phyloP scores from a whole-genome alignment of 352 stramenopile species.

The Thraustochytrium striatum region DNA sequence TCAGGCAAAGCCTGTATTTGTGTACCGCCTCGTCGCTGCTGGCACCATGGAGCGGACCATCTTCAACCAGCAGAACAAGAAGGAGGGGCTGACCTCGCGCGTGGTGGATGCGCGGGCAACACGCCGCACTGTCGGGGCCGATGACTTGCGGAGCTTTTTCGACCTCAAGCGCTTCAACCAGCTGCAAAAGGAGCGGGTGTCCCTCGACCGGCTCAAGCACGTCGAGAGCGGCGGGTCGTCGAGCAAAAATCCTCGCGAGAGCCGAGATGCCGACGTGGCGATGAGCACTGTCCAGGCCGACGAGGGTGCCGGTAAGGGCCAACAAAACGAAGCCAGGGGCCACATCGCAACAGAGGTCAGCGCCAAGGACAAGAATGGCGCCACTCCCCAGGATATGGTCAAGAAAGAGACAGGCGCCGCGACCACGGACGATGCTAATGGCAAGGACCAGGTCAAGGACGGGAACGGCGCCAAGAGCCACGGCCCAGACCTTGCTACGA shows the following conservation, averaged over 20 bases:
- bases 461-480: too few relatives aligned
- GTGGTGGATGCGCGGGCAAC: constrained; percentile 64
- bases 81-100: constrained; percentile 76
- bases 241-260: neutral
- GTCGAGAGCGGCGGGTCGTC: neutral
- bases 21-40: constrained; percentile 82
- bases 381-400: neutral
- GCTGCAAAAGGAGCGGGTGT: constrained; percentile 36
- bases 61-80: constrained; percentile 79
- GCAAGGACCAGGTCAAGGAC: neutral
- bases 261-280: neutral
- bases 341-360: neutral
- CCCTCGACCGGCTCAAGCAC: neutral
- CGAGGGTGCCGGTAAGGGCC: neutral
- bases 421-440: neutral
- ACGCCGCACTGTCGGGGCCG: constrained; percentile 22
- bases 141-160: constrained; percentile 47
- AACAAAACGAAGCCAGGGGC: neutral
- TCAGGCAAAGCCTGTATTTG: constrained; percentile 80
- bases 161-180: constrained; percentile 45
- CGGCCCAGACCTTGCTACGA: too few relatives aligned
- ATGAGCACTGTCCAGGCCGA: neutral
- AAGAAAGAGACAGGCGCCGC: neutral
- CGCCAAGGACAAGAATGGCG: neutral
- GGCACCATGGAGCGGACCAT: constrained; percentile 88